Base-by-base conservation (phyloP, 202 grass and related monocot species). In the Carex sylvatica region DNA sequence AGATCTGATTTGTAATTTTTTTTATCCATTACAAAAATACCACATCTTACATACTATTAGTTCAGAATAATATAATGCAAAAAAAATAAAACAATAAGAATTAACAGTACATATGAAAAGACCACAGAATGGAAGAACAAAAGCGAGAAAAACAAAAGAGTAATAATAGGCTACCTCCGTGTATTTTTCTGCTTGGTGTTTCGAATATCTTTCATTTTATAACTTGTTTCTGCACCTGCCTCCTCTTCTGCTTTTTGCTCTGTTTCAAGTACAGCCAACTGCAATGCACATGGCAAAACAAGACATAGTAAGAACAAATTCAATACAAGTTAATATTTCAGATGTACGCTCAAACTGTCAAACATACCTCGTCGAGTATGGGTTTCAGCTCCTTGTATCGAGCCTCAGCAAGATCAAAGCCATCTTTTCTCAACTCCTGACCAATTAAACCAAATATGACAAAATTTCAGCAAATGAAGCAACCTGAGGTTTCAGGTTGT, bases 371-470 rank as follows among this genome's bases (percentile, higher is more conserved):
- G 22, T 98, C 91, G 1, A 98, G 95, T 93, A 98, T 87, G 42
- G 95, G 92, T 81, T 98, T 95, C 15, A 98, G 91, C 64, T 98
- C 95, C 87, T 84, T 98, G 83, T 88, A 98, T 59, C 95, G 84
- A 87, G 87, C 76, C 63, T 91, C 92, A 0, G 95, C 95, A 35
- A 98, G 92, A 87, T 98, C 92, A 70, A 98, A 98, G 5, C 95
- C 95, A 88, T 98, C 95, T 87, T 98, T 98, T 15, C 92, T 89
- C 24, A 98, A 86, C 82, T 98, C 95, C 95, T 98, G 88, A 77
- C 9, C 58, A 8, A 63, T 69, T 55, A 28, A 84, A 83, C 68
- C 76, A 83, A 40, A 44, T 6, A 22, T 38, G 11, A 78, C 38
- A 64, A 67, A 68, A 77, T 36, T 35, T 77, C 14, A 82, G 23